Conservation (phyloP, 2,329 filamentous ascomycete genomes). For the Ascochyta viciae-villosae region DNA sequence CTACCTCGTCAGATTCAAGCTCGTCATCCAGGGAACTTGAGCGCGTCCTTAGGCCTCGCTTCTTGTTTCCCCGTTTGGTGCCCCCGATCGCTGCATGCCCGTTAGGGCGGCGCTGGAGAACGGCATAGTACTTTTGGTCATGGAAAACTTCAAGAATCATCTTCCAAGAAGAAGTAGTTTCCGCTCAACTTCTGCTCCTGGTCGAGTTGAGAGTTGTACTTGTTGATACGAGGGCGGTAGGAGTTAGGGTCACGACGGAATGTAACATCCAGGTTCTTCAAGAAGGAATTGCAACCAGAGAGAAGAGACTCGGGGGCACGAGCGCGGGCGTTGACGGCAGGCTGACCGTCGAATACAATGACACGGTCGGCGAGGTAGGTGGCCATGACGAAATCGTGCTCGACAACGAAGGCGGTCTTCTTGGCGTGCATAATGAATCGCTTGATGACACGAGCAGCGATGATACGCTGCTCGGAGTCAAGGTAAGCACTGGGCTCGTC, state of each 20-base stretch:
- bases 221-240: conserved; percentile 98
- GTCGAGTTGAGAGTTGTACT: conserved; percentile 92
- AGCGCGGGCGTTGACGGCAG: conserved; percentile 85
- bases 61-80: conserved; percentile 47
- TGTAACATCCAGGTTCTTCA: conserved; percentile 96
- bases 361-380: conserved; percentile 87
- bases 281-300: conserved; percentile 94
- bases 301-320: conserved; percentile 91
- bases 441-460: conserved; percentile 97
- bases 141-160: conserved; percentile 75
- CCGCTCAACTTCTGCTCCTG: conserved; percentile 94
- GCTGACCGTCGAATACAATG: conserved; percentile 96
- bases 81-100: conserved; percentile 53
- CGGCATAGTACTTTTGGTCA: conserved; percentile 53
- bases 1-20: conserved; percentile 65
- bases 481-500: conserved; percentile 88
- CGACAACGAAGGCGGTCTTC: conserved; percentile 98
- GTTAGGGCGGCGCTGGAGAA: conserved; percentile 41
- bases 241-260: conserved; percentile 98
- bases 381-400: conserved; percentile 99
- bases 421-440: conserved; percentile 99
- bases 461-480: conserved; percentile 98
- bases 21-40: conserved; percentile 59
- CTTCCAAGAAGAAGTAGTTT: conserved; percentile 99
- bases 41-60: conserved; percentile 39